A percentile compares a stretch with the other conserved stretches of the same genome.
phyloP scores from a whole-genome alignment of 208 protist genomes.

The Leishmania amazonensis region DNA sequence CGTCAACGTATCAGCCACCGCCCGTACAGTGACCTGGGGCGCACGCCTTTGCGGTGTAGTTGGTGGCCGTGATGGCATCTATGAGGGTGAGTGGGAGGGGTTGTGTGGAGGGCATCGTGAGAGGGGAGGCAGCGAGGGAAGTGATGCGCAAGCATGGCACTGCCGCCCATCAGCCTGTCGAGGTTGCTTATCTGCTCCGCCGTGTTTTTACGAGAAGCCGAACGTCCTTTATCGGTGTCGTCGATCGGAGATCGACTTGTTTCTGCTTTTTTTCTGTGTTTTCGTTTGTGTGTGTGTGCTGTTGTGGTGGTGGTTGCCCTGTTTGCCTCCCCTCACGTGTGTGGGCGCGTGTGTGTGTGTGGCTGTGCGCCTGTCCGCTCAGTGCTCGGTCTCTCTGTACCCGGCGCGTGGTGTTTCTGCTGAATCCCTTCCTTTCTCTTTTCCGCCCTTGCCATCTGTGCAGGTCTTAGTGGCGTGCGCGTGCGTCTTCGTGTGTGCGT shows the following conservation, averaged over 20 bases:
- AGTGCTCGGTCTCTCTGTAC: neutral
- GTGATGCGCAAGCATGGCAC: neutral
- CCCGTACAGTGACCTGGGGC: neutral
- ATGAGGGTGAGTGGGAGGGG: neutral
- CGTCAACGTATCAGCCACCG: constrained; percentile 21
- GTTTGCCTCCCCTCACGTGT: neutral
- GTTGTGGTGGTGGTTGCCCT: constrained; percentile 7
- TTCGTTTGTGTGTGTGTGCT: neutral
- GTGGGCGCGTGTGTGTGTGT: neutral
- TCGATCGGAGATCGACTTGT: neutral
- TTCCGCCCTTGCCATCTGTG: neutral
- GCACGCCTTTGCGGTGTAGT: neutral
- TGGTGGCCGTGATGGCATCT: neutral
- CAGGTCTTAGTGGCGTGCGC: neutral
- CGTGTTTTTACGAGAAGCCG: neutral
- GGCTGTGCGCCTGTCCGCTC: neutral
- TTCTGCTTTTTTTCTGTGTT: constrained; percentile 1
- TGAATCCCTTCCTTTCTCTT: neutral
- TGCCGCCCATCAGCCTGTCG: neutral
- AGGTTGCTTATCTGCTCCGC: neutral
- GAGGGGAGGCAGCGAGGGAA: neutral
- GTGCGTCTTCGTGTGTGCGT: neutral
- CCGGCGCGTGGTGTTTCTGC: neutral
- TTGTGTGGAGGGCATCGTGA: neutral
- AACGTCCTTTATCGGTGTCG: neutral